phyloP scores from a whole-genome alignment of 345 rosid genomes.

The Cardamine occulta region DNA sequence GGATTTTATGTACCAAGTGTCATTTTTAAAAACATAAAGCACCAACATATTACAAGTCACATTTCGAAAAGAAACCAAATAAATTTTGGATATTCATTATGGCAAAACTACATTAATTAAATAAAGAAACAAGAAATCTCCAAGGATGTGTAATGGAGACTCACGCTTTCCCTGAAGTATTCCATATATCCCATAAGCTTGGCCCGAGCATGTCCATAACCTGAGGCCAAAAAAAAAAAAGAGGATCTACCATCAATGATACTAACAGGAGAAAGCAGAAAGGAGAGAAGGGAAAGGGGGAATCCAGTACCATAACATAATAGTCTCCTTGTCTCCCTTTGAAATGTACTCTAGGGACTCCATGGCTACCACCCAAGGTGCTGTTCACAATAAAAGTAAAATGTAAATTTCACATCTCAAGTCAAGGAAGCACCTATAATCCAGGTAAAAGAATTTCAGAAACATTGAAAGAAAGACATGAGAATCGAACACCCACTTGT shows the following conservation, averaged over 20 bases:
- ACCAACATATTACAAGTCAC: conserved; percentile 9
- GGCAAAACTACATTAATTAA: conserved; percentile 4
- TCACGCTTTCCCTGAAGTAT: conserved; percentile 89
- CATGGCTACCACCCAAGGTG: conserved; percentile 95
- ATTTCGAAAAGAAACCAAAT: conserved; percentile 1
- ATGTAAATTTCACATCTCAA: conserved; percentile 10
- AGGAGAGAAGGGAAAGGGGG: conserved; percentile 19
- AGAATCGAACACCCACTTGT: conserved; percentile 61
- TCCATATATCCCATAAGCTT: conserved; percentile 99
- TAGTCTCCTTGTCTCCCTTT: conserved; percentile 98
- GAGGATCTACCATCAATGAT: conserved; percentile 28
- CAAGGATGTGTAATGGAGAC: conserved; percentile 43
- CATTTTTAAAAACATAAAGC: neutral
- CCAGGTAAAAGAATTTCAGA: neutral
- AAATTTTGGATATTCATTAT: neutral
- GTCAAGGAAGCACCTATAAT: conserved; percentile 5
- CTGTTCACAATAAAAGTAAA: conserved; percentile 49
- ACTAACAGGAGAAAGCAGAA: conserved; percentile 16
- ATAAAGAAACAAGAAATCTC: conserved; percentile 4
- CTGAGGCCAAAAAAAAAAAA: conserved; percentile 45
- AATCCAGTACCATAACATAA: conserved; percentile 76
- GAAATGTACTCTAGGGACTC: conserved; percentile 88
- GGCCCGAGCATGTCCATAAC: conserved; percentile 99
- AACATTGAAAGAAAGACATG: neutral
- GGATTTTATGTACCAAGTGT: neutral